These are phyloP conservation scores for Santalum album DNA, from an alignment of 164 flowering plant genomes.

Conservation along the genomic window DNA sequence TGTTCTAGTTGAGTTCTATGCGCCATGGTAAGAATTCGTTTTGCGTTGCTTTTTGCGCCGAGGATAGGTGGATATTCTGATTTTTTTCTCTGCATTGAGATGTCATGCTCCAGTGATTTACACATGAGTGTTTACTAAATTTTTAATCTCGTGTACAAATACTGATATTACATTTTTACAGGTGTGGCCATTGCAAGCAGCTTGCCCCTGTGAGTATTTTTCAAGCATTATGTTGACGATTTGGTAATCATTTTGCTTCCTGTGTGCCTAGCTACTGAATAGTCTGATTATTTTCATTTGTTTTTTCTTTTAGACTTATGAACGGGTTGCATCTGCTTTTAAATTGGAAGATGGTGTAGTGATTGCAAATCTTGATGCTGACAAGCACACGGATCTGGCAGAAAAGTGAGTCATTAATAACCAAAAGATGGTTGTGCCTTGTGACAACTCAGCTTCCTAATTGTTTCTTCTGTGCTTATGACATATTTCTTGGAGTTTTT, in stretches of 20 bases:
- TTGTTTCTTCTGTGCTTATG: too few species aligned
- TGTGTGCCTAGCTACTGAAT: too few species aligned
- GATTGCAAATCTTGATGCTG: conserved; percentile 94
- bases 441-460: too few species aligned
- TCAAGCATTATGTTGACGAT: too few species aligned
- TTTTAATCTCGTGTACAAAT: background rate
- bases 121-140: background rate
- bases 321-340: conserved; percentile 89
- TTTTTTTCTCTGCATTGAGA: background rate
- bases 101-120: background rate
- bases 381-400: conserved; percentile 65
- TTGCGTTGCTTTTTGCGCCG: background rate
- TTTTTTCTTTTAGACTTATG: conserved; percentile 49
- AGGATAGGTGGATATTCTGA: background rate
- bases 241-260: too few species aligned
- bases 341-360: conserved; percentile 72
- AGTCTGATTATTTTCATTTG: background rate
- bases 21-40: conserved; percentile 67
- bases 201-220: conserved; percentile 85
- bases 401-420: conserved; percentile 36
- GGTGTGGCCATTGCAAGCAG: conserved; percentile 97
- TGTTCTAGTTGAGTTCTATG: conserved; percentile 95
- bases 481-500: too few species aligned
- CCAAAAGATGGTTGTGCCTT: too few species aligned
- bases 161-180: conserved; percentile 18